Conservation (phyloP, 495 filamentous ascomycete genomes). For the Lasiosphaeris hirsuta region DNA sequence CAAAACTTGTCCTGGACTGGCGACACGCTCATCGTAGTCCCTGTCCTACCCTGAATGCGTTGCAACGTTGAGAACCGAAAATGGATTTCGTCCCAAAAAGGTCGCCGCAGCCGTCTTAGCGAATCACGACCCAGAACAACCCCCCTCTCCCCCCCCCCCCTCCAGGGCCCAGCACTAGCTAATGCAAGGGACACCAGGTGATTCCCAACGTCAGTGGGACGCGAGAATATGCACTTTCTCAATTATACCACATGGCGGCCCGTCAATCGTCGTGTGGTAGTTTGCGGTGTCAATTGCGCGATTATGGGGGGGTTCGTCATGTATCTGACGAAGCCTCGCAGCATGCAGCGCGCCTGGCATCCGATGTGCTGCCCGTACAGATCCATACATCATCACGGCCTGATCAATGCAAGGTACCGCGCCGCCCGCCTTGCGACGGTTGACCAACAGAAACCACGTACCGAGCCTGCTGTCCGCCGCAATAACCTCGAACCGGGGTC, state of each 20-base stretch:
- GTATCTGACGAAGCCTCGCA: constrained; percentile 7
- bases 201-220: not conserved
- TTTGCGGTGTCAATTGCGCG: constrained; percentile 3
- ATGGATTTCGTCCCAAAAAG: not conserved
- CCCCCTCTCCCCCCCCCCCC: too few relatives aligned
- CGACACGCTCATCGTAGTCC: too few relatives aligned
- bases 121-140: constrained; percentile 6
- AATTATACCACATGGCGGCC: constrained; percentile 13
- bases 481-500: not conserved
- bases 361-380: not conserved
- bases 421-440: too few relatives aligned
- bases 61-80: not conserved
- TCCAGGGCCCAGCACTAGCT: not conserved
- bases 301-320: constrained; percentile 11
- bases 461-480: not conserved
- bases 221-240: not conserved
- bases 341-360: constrained; percentile 1
- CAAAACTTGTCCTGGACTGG: too few relatives aligned
- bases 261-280: constrained; percentile 8
- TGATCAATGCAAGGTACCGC: not conserved
- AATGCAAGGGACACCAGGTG: constrained; percentile 21
- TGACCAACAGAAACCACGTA: too few relatives aligned
- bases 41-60: not conserved
- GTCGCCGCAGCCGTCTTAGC: not conserved
- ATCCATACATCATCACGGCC: not conserved